phyloP scores from a whole-genome alignment of 176 grass and related monocot genomes.

The Lolium multiflorum region DNA sequence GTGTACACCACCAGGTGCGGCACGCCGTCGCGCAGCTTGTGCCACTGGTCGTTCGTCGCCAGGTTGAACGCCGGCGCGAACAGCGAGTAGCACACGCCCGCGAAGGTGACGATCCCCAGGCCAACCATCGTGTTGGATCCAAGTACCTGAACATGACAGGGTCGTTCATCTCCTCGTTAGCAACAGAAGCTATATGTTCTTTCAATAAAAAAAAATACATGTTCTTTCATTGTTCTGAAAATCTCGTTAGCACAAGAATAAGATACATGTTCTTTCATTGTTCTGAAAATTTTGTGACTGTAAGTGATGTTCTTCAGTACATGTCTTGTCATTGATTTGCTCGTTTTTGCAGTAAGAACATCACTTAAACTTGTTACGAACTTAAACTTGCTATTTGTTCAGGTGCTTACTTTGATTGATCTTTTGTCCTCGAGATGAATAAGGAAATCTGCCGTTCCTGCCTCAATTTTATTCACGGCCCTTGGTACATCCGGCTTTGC shows the following conservation, averaged over 20 bases:
- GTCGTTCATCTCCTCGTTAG: background rate
- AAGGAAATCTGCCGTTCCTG: slow-evolving; percentile 83
- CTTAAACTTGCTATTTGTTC: no score
- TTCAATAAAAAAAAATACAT: no score
- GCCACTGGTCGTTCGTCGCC: slow-evolving; percentile 91
- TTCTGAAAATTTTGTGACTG: no score
- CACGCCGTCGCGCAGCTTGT: slow-evolving; percentile 51
- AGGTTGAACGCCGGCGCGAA: slow-evolving; percentile 92
- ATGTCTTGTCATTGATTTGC: no score
- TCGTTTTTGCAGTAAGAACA: no score
- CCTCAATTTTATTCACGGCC: slow-evolving; percentile 47
- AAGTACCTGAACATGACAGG: slow-evolving; percentile 22
- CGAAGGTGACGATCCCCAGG: slow-evolving; percentile 76
- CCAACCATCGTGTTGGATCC: slow-evolving; percentile 66
- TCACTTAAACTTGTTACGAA: no score
- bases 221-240: no score
- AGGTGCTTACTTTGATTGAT: slow-evolving; percentile 76
- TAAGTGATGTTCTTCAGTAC: no score
- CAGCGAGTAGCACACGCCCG: slow-evolving; percentile 85
- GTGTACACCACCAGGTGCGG: slow-evolving; percentile 91
- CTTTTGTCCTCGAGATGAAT: slow-evolving; percentile 70
- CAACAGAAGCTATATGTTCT: no score
- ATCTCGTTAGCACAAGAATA: no score
- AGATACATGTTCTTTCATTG: no score
- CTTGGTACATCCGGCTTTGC: slow-evolving; percentile 15